Evolutionary conservation across 345 rosid species (phyloP).

Genomic region (Rhodamnia argentea): DNA sequence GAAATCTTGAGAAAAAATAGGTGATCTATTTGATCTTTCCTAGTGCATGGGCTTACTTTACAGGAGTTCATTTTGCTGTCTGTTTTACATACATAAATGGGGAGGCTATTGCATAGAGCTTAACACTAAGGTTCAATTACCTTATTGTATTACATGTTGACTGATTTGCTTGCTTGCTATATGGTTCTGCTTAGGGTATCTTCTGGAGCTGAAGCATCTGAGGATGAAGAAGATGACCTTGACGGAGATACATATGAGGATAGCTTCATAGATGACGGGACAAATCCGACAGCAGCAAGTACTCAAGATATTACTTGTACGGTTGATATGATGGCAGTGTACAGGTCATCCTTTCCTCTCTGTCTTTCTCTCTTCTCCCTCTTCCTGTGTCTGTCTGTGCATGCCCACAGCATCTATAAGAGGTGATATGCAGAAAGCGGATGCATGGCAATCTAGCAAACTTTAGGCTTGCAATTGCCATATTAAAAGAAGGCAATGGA

Average conservation of each 20-base stretch:
- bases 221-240: constrained; percentile 46
- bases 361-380: not conserved
- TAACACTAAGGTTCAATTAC: not conserved
- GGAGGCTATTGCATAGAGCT: not conserved
- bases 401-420: not conserved
- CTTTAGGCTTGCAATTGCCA: not conserved
- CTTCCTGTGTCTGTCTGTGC: not conserved
- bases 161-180: not conserved
- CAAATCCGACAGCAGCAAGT: constrained; percentile 40
- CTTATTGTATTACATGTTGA: not conserved
- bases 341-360: constrained; percentile 46
- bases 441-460: not conserved
- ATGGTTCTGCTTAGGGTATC: constrained; percentile 45
- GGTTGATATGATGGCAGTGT: constrained; percentile 82
- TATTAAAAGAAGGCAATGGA: not conserved
- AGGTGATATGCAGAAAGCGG: not conserved
- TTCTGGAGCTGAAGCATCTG: constrained; percentile 58
- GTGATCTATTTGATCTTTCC: not conserved
- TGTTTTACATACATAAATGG: not conserved
- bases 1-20: not conserved
- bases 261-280: constrained; percentile 82
- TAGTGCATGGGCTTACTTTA: not conserved
- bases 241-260: constrained; percentile 45
- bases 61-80: not conserved
- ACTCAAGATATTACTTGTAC: constrained; percentile 45